phyloP scores from a whole-genome alignment of 352 stramenopile genomes.

The Nothophytophthora sp. region DNA sequence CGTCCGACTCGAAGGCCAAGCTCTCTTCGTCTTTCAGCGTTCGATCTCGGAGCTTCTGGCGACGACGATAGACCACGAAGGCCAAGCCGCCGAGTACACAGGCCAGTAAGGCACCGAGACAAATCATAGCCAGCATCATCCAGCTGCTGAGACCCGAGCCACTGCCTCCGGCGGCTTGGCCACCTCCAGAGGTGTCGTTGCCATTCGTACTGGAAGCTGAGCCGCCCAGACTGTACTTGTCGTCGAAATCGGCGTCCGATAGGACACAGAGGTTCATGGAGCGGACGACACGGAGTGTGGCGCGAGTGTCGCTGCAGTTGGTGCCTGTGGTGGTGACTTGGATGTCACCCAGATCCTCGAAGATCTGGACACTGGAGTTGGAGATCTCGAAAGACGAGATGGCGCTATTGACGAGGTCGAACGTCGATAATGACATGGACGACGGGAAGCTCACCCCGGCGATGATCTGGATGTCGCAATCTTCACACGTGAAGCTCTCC shows the following conservation, averaged over 20 bases:
- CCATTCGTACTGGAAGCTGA: conserved; percentile 6
- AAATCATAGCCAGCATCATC: conserved; percentile 45
- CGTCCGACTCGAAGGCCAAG: conserved; percentile 19
- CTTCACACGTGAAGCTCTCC: conserved; percentile 32
- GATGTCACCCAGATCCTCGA: conserved; percentile 28
- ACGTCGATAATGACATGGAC: conserved; percentile 17
- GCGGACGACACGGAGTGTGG: conserved; percentile 10
- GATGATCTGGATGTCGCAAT: conserved; percentile 31
- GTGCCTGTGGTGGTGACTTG: conserved; percentile 23
- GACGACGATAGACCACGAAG: conserved; percentile 30
- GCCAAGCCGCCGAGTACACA: conserved; percentile 24
- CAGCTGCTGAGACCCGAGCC: conserved; percentile 35
- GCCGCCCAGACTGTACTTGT: conserved; percentile 24
- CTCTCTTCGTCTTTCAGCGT: conserved; percentile 26
- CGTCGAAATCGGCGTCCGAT: conserved; percentile 24
- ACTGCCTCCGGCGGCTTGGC: background rate
- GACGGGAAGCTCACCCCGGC: conserved; percentile 27
- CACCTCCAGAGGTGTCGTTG: background rate
- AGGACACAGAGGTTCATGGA: conserved; percentile 37
- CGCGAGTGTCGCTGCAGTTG: conserved; percentile 29
- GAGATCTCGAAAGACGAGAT: conserved; percentile 29
- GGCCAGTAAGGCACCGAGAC: conserved; percentile 28
- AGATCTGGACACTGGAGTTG: conserved; percentile 29
- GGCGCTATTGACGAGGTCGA: conserved; percentile 34
- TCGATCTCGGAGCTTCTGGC: conserved; percentile 24